A percentile compares a stretch with the other conserved stretches of the same genome.
These are phyloP conservation scores for Fusarium piperis DNA, from an alignment of 2,329 filamentous ascomycete species.

Conservation along the genomic window DNA sequence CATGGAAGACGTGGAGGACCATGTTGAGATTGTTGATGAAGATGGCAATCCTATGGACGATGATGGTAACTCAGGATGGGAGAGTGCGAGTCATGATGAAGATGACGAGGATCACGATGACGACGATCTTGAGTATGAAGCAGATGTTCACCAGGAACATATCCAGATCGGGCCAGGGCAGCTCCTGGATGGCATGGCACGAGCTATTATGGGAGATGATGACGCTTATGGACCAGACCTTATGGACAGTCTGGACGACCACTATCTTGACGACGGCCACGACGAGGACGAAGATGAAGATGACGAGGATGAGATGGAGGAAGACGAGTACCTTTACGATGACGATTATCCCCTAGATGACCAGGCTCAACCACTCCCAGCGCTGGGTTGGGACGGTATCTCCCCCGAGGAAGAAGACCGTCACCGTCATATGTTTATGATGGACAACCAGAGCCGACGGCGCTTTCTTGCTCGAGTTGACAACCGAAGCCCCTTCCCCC, in stretches of 20 bases:
- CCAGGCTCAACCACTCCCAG: constrained; percentile 57
- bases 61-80: constrained; percentile 69
- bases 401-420: constrained; percentile 60
- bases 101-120: constrained; percentile 64
- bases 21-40: constrained; percentile 70
- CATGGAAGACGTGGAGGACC: constrained; percentile 63
- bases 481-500: constrained; percentile 69
- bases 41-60: constrained; percentile 68
- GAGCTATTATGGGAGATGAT: constrained; percentile 63
- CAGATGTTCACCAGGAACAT: constrained; percentile 62
- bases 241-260: constrained; percentile 61
- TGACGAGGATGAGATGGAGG: constrained; percentile 77
- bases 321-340: constrained; percentile 71
- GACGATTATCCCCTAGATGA: constrained; percentile 63
- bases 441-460: constrained; percentile 60
- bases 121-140: constrained; percentile 65
- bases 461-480: constrained; percentile 48
- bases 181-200: constrained; percentile 64
- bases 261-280: constrained; percentile 63
- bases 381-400: constrained; percentile 67
- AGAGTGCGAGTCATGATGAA: constrained; percentile 67
- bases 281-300: constrained; percentile 70
- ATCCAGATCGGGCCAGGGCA: constrained; percentile 57
- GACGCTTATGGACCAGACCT: constrained; percentile 63
- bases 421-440: constrained; percentile 58